Percentiles rank a stretch among this genome's conserved stretches.
Evolutionary conservation across 2,329 filamentous ascomycete genomes (phyloP).

Genomic region (Nakataea oryzae): DNA sequence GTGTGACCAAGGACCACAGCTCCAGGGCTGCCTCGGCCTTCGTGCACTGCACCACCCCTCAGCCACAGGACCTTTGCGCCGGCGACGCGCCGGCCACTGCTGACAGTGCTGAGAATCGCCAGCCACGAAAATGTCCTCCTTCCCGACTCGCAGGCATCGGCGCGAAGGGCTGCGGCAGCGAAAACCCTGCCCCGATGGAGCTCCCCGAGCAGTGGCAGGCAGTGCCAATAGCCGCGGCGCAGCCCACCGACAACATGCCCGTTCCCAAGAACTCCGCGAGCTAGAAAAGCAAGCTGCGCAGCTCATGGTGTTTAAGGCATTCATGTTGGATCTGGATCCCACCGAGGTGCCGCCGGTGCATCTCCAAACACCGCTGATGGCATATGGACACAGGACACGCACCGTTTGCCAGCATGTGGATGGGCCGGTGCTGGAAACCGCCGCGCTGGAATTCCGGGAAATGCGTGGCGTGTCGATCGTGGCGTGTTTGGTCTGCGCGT

Average conservation of each 20-base stretch:
- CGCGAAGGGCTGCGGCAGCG: neutral
- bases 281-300: neutral
- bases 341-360: neutral
- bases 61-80: too few species aligned
- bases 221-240: too few species aligned
- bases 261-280: neutral
- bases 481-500: too few species aligned
- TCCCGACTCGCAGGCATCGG: neutral
- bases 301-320: neutral
- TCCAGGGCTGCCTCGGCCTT: too few species aligned
- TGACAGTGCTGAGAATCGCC: neutral
- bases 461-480: too few species aligned
- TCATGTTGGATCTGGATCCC: neutral
- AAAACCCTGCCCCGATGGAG: neutral
- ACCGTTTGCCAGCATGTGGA: neutral
- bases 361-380: neutral
- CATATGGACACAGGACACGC: neutral
- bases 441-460: too few species aligned
- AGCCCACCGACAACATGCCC: neutral
- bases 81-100: neutral
- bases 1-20: too few species aligned
- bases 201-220: too few species aligned
- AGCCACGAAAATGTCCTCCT: neutral
- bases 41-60: too few species aligned
- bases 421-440: neutral